These are phyloP conservation scores for Solanum infundibuliforme DNA, from an alignment of 257 asterid genomes.

Conservation along the genomic window DNA sequence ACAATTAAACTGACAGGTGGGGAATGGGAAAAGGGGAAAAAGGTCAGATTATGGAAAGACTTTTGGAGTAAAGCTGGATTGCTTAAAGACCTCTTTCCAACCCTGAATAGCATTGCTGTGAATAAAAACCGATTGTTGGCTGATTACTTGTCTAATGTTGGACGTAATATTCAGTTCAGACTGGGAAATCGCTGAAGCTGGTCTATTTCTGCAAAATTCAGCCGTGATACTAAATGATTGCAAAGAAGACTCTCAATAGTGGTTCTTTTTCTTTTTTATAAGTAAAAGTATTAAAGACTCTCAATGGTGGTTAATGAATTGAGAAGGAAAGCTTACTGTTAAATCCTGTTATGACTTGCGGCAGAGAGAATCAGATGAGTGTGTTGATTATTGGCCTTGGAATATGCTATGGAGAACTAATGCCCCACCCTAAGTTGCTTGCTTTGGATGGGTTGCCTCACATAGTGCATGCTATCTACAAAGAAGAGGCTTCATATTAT, in stretches of 20 bases:
- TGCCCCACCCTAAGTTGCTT: not conserved
- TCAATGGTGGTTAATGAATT: not conserved
- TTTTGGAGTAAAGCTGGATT: not conserved
- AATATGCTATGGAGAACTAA: not conserved
- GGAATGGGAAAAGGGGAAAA: not conserved
- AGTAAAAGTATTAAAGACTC: not conserved
- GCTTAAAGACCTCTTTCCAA: not conserved
- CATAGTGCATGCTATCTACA: not conserved
- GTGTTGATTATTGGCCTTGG: not conserved
- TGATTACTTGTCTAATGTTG: not conserved
- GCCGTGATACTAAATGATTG: not conserved
- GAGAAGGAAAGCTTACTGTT: not conserved
- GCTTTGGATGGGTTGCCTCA: not conserved
- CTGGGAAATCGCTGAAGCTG: not conserved
- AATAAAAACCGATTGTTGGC: not conserved
- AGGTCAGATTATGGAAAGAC: not conserved
- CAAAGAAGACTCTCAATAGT: not conserved
- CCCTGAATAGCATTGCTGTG: not conserved
- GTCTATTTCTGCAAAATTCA: not conserved
- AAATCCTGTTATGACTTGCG: not conserved
- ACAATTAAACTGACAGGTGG: not conserved
- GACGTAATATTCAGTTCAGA: not conserved
- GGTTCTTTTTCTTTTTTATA: not conserved
- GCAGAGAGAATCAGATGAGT: not conserved
- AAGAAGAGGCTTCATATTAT: not conserved